Evolutionary conservation across 75 land plant genomes (phyloP).

Genomic region (Ceratopteris richardii): DNA sequence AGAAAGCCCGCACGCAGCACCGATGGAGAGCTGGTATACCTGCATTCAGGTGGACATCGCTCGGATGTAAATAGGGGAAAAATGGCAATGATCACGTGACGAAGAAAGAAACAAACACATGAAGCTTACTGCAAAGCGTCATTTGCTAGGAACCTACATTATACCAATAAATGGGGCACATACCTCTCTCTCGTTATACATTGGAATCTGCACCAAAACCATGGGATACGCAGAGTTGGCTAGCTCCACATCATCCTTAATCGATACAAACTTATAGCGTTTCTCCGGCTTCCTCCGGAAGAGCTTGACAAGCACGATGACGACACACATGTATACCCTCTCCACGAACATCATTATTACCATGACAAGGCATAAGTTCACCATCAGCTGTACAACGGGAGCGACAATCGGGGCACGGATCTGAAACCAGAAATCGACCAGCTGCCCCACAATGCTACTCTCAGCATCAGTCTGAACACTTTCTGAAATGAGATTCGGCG

Average conservation of each 20-base stretch:
- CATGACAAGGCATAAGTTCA: slow-evolving; percentile 51
- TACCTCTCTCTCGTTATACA: slow-evolving; percentile 71
- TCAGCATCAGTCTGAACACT: background rate
- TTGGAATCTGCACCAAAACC: slow-evolving; percentile 76
- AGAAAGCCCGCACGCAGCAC: slow-evolving; percentile 76
- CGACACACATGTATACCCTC: slow-evolving; percentile 63
- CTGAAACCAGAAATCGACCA: slow-evolving; percentile 38
- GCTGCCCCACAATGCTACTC: slow-evolving; percentile 26
- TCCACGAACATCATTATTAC: slow-evolving; percentile 70
- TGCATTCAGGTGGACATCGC: slow-evolving; percentile 11
- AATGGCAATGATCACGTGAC: background rate
- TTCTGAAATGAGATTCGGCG: too few species aligned
- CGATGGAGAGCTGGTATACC: slow-evolving; percentile 84
- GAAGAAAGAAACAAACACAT: too few species aligned
- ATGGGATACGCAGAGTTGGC: slow-evolving; percentile 49
- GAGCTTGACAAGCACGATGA: slow-evolving; percentile 49
- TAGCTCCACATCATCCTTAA: slow-evolving; percentile 42
- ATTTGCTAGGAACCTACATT: too few species aligned
- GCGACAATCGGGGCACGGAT: slow-evolving; percentile 56
- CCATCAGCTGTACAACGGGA: slow-evolving; percentile 40
- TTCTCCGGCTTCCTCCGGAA: slow-evolving; percentile 46
- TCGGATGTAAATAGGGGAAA: background rate
- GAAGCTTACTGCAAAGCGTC: too few species aligned
- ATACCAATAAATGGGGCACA: too few species aligned
- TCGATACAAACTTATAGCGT: slow-evolving; percentile 55